These are phyloP conservation scores for Leccinum arenicola DNA, from an alignment of 768 basidiomycete species.

Conservation along the genomic window DNA sequence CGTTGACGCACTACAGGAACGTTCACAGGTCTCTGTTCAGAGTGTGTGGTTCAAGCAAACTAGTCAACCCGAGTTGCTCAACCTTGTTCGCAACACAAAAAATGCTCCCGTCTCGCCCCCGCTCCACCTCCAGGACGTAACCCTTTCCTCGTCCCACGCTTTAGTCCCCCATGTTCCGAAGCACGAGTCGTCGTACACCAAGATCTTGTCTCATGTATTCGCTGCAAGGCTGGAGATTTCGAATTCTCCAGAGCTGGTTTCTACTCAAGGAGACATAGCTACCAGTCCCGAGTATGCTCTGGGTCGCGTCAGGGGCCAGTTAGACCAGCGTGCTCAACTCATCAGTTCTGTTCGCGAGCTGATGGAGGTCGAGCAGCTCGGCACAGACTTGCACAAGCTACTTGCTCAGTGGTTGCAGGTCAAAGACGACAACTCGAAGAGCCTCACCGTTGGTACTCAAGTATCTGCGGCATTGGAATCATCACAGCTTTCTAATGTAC, in stretches of 20 bases:
- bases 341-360: slow-evolving; percentile 61
- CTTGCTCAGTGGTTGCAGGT: slow-evolving; percentile 78
- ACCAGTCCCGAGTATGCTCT: slow-evolving; percentile 95
- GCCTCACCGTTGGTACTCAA: slow-evolving; percentile 54
- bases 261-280: slow-evolving; percentile 67
- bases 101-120: slow-evolving; percentile 38
- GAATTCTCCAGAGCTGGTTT: slow-evolving; percentile 77
- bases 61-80: slow-evolving; percentile 44
- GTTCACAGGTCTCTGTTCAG: slow-evolving; percentile 52
- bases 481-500: slow-evolving; percentile 36
- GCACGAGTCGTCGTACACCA: slow-evolving; percentile 90
- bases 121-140: slow-evolving; percentile 46
- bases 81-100: slow-evolving; percentile 46
- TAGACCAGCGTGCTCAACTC: slow-evolving; percentile 73
- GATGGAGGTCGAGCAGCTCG: slow-evolving; percentile 49
- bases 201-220: slow-evolving; percentile 81
- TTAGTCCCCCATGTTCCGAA: slow-evolving; percentile 70
- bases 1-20: slow-evolving; percentile 65
- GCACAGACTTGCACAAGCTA: slow-evolving; percentile 60
- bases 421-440: slow-evolving; percentile 68
- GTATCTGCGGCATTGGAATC: slow-evolving; percentile 52
- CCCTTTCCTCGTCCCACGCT: slow-evolving; percentile 23
- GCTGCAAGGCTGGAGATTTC: slow-evolving; percentile 74
- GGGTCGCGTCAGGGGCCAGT: slow-evolving; percentile 81
- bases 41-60: slow-evolving; percentile 56